Evolutionary conservation across 75 land plant species (phyloP), one percentile per base, ranked within the genome.

Genomic region (Pinus albicaulis): DNA sequence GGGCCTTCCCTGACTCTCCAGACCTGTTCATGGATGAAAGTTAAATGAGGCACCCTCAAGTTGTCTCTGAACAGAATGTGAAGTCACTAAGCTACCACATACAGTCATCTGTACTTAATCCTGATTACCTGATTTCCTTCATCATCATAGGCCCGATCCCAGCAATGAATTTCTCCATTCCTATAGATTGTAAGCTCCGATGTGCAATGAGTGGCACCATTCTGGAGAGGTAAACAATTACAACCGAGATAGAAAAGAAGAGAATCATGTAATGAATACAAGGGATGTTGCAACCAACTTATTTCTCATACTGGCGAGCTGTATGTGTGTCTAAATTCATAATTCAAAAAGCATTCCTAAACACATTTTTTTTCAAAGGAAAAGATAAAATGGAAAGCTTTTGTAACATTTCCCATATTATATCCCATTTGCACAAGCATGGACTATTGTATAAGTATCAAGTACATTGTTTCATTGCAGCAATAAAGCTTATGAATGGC

Each of bases 1-100:
- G 98, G 96, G 38, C 98, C 98, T 80, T 78, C 84, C 52, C 76
- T 86, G 20, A 78, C 83, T 24, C 98, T 94, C 98, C 98, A 95
- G 5, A 93, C 98, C 98, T 95, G 88, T 23, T 26, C 16, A 68
- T 17, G 13, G n/a, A n/a, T 7, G 20, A 44, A 41, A 41, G 10
- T 68, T 68, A 68, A 44, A 12, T 10, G n/a, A 41, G 24, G n/a
- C 23, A 20, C 41, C 71, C 2, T 36, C 19, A 68, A 68, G 52
- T 68, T n/a, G 71, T 7, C 52, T 68, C n/a, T 17, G 34, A 68
- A 41, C 11, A 36, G 19, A 15, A 61, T 41, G 71, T 20, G 11
- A 13, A 68, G 52, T 5, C 4, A n/a, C n/a, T 38, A 20, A 5
- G 34, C 23, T 7, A 41, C 11, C 11, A 17, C 3, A 41, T 38